These are phyloP conservation scores for Isabelozyma pseudorhagii DNA, from an alignment of 805 yeast genomes.

Conservation along the genomic window DNA sequence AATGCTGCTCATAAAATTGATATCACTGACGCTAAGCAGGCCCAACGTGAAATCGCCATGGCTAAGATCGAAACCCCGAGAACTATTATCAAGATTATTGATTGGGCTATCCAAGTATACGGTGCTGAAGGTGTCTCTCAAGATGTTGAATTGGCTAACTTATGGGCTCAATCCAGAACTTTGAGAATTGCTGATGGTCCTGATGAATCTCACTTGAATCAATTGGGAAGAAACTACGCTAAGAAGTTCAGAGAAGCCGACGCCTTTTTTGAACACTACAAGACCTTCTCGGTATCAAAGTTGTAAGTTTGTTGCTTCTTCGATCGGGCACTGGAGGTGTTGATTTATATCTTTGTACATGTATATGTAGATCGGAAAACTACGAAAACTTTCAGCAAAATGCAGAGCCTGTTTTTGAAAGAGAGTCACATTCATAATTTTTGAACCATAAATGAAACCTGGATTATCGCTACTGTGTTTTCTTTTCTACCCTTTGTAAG, in stretches of 20 bases:
- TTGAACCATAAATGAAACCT: no score
- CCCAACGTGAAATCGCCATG: constrained; percentile 54
- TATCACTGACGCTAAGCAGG: constrained; percentile 49
- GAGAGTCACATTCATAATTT: no score
- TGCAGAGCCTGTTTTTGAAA: no score
- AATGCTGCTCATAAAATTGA: constrained; percentile 63
- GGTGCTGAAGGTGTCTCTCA: constrained; percentile 67
- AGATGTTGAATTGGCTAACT: constrained; percentile 55
- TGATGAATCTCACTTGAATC: constrained; percentile 61
- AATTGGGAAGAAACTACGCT: constrained; percentile 49
- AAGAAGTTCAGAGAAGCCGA: constrained; percentile 36
- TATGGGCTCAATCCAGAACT: constrained; percentile 52
- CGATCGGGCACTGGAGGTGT: no score
- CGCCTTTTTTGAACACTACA: constrained; percentile 23
- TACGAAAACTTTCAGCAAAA: no score
- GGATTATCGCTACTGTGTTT: no score
- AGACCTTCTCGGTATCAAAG: neutral
- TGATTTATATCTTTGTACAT: no score
- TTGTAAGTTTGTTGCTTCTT: neutral
- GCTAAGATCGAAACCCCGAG: constrained; percentile 64
- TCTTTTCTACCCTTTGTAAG: no score
- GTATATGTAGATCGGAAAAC: no score
- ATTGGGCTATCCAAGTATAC: constrained; percentile 61
- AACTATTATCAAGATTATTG: constrained; percentile 47
- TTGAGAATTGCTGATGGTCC: constrained; percentile 69